Evolutionary conservation across 2,329 filamentous ascomycete genomes (phyloP), one percentile per base, ranked within the genome.

Genomic region (Helotiales sp.): DNA sequence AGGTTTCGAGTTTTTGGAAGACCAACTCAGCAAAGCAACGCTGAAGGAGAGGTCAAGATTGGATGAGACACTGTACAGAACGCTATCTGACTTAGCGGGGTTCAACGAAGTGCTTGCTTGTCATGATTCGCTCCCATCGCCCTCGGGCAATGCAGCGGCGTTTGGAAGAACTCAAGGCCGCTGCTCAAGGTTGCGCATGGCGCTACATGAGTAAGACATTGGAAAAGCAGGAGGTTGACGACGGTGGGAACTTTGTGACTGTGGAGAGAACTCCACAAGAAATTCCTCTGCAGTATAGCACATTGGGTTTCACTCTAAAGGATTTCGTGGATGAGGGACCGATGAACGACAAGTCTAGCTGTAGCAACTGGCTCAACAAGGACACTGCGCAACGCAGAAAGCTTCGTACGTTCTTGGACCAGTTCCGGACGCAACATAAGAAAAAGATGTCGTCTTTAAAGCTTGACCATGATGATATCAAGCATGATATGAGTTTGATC

Each of bases 51-150:
- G 40, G 17, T 27, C 54, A 13, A 48, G 54, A 10, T 2, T 60
- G n/a, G 38, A 49, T n/a, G 50, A 52, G 22, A 36, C 19, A 27
- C 29, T 51, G 1, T 44, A 40, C 15, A 17, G 9, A 17, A 40
- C 44, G 8, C 22, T 59, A 1, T 60, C 57, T 9, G 54, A 60
- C 19, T 13, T 57, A 10, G 53, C 54, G 2, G 49, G 54, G n/a
- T 57, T 31, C 29, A 54, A 52, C 44, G 57, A 60, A 24, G 50
- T 60, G n/a, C 12, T 53, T 25, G 53, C 50, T 53, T 25, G 53
- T 53, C 13, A 24, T 40, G 4, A 24, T 57, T 12, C 44, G 49
- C 17, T 19, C 56, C 5, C 54, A 57, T 13, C 38, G 57, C 15
- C 57, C 58, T 19, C 44, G 30, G 10, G 48, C 25, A 9, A 36